Evolutionary conservation across 441 rosid species (phyloP).

Genomic region (Dalechampia spathulata): DNA sequence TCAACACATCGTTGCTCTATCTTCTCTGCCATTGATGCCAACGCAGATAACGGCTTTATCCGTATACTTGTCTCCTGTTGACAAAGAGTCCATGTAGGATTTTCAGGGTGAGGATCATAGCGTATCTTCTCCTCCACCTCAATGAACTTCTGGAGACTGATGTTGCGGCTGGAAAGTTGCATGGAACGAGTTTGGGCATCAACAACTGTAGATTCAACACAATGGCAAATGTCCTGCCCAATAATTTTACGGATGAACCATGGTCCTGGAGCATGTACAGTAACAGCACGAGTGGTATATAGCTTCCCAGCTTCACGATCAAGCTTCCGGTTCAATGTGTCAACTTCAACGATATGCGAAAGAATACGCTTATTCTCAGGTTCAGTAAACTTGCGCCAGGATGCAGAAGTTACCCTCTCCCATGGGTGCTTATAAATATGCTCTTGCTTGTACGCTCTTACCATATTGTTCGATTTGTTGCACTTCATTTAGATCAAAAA

Average conservation of each 20-base stretch:
- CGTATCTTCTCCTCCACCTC: slow-evolving; percentile 87
- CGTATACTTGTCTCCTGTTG: slow-evolving; percentile 82
- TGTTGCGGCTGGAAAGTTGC: slow-evolving; percentile 81
- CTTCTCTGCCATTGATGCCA: slow-evolving; percentile 97
- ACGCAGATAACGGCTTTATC: slow-evolving; percentile 78
- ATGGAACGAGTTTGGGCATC: slow-evolving; percentile 66
- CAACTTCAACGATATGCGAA: slow-evolving; percentile 77
- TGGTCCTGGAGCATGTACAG: slow-evolving; percentile 88
- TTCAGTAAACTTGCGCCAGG: slow-evolving; percentile 94
- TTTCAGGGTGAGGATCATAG: slow-evolving; percentile 86
- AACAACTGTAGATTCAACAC: slow-evolving; percentile 83
- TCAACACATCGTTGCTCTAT: slow-evolving; percentile 86
- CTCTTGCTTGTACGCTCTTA: slow-evolving; percentile 77
- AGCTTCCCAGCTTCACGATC: slow-evolving; percentile 68
- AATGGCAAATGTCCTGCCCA: slow-evolving; percentile 90
- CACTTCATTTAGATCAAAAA: slow-evolving; percentile 1
- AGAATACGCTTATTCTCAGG: slow-evolving; percentile 86
- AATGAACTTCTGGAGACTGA: slow-evolving; percentile 81
- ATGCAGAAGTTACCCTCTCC: slow-evolving; percentile 92
- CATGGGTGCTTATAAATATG: slow-evolving; percentile 93
- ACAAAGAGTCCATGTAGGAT: slow-evolving; percentile 82
- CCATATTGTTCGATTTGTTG: slow-evolving; percentile 39
- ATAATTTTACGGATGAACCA: slow-evolving; percentile 77
- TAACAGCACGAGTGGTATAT: slow-evolving; percentile 75
- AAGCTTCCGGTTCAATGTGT: slow-evolving; percentile 63